phyloP scores from a whole-genome alignment of 306 rosid genomes.

The Medicago arabica region DNA sequence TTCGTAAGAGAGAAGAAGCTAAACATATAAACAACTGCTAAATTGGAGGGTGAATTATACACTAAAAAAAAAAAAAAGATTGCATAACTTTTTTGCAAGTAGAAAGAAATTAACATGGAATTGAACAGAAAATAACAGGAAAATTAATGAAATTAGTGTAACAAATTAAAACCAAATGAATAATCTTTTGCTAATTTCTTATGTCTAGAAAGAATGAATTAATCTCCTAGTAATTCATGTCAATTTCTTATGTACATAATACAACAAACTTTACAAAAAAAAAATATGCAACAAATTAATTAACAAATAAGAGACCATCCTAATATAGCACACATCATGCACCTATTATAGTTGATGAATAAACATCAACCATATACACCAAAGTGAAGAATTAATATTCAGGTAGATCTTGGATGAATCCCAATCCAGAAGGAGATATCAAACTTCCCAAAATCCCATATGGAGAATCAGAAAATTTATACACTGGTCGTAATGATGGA shows the following conservation, averaged over 20 bases:
- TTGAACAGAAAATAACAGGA: not conserved
- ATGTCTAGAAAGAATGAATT: conserved; percentile 49
- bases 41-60: not conserved
- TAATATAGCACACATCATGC: not conserved
- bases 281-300: not conserved
- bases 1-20: too few species aligned
- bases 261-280: conserved; percentile 35
- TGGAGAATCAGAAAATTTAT: conserved; percentile 52
- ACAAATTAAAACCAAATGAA: conserved; percentile 5
- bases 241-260: conserved; percentile 5
- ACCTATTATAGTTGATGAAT: too few species aligned
- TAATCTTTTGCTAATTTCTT: conserved; percentile 1
- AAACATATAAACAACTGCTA: too few species aligned
- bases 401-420: conserved; percentile 68
- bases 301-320: not conserved
- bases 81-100: not conserved
- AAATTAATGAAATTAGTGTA: conserved; percentile 27
- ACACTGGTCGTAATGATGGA: conserved; percentile 29
- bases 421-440: conserved; percentile 71
- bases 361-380: conserved; percentile 1
- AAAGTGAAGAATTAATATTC: conserved; percentile 51
- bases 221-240: conserved; percentile 36
- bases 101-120: not conserved
- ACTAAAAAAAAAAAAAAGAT: too few species aligned
- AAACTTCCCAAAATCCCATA: conserved; percentile 49